These are phyloP conservation scores for Phaeosphaeriaceae sp. DNA, from an alignment of 2,329 filamentous ascomycete genomes.

Conservation along the genomic window DNA sequence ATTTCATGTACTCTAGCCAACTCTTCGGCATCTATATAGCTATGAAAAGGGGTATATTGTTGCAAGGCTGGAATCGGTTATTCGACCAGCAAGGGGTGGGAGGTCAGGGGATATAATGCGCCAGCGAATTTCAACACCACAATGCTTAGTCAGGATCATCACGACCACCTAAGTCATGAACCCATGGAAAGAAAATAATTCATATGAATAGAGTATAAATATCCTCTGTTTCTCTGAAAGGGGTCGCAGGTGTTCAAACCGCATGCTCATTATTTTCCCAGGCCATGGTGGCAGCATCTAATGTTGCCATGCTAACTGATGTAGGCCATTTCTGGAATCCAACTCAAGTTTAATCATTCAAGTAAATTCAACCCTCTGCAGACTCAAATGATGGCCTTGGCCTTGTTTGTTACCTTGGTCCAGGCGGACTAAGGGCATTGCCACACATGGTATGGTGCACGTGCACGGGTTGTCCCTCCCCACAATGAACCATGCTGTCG, in stretches of 20 bases:
- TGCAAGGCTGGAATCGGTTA: no score
- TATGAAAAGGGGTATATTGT: no score
- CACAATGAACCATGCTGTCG: slow-evolving; percentile 34
- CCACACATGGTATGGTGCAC: slow-evolving; percentile 30
- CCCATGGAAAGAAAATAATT: neutral
- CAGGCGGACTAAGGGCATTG: slow-evolving; percentile 1
- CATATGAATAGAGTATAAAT: neutral
- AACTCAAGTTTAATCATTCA: no score
- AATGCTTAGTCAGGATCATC: slow-evolving; percentile 12
- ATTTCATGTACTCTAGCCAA: no score
- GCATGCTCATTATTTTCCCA: no score
- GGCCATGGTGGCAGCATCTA: no score
- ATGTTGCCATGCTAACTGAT: no score
- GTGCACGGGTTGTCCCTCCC: slow-evolving; percentile 33
- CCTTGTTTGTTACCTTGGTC: neutral
- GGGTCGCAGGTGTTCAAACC: neutral
- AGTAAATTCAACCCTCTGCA: no score
- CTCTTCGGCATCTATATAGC: no score
- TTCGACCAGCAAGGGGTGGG: neutral
- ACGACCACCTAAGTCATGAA: neutral
- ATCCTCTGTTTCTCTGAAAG: neutral
- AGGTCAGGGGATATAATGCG: neutral
- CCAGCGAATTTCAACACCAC: slow-evolving; percentile 9
- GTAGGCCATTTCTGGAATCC: no score
- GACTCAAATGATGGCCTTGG: no score